Conservation (phyloP, 23 red algal species). For the Agarophyton chilense region DNA sequence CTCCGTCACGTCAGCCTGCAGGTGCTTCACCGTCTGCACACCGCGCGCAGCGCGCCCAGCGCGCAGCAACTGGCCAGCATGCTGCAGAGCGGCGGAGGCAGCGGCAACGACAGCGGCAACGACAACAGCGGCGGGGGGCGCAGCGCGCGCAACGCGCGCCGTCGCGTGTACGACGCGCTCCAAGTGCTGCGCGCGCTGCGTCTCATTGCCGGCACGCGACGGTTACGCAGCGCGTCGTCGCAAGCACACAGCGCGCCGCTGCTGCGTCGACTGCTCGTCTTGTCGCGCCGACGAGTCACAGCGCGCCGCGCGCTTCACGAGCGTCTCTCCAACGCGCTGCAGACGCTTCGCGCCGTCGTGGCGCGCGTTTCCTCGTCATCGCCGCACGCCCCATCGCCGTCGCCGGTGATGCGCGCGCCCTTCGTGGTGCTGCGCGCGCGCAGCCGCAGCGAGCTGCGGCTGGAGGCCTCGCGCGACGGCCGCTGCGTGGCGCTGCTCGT, state of each 20-base stretch:
- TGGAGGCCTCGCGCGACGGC: not conserved
- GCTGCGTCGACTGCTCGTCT: too few species aligned
- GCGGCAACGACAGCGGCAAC: not conserved
- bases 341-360: not conserved
- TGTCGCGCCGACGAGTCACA: too few species aligned
- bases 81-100: not conserved
- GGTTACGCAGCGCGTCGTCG: not conserved
- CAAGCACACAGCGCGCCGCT: not conserved
- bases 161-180: not conserved
- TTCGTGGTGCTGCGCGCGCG: not conserved
- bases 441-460: not conserved
- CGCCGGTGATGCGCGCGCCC: not conserved
- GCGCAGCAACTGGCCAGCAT: not conserved
- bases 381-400: not conserved
- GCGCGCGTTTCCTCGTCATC: not conserved
- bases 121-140: not conserved
- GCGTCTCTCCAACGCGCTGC: too few species aligned
- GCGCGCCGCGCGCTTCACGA: too few species aligned
- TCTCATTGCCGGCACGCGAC: not conserved
- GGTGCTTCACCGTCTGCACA: too few species aligned
- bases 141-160: not conserved
- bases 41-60: too few species aligned
- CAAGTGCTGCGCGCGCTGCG: conserved; percentile 1
- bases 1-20: too few species aligned
- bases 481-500: not conserved